phyloP scores from a whole-genome alignment of 768 basidiomycete genomes.

The Lenzites betulinus region DNA sequence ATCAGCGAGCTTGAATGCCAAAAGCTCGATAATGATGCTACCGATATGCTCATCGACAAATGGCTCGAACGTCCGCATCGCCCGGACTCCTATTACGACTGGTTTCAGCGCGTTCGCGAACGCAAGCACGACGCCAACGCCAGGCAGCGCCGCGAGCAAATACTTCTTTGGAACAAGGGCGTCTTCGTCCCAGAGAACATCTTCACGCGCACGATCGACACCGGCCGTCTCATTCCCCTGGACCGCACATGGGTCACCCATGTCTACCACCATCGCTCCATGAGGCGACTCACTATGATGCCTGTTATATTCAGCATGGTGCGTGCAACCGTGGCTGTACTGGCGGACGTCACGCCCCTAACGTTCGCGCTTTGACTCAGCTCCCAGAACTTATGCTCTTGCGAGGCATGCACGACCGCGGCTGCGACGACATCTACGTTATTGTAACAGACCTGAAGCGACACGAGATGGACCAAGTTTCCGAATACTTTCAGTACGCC shows the following conservation, averaged over 20 bases:
- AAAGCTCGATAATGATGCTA: constrained; percentile 73
- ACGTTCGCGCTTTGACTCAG: constrained; percentile 36
- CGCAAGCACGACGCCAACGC: constrained; percentile 58
- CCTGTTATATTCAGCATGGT: constrained; percentile 84
- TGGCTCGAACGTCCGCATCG: constrained; percentile 70
- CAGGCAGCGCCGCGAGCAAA: constrained; percentile 42
- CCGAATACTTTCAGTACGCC: constrained; percentile 77
- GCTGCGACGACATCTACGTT: constrained; percentile 77
- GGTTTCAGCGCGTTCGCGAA: constrained; percentile 72
- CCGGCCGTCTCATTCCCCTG: constrained; percentile 74
- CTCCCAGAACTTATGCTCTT: constrained; percentile 79
- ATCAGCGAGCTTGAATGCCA: constrained; percentile 83
- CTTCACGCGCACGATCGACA: constrained; percentile 79
- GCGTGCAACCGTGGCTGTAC: constrained; percentile 20
- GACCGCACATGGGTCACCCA: constrained; percentile 84
- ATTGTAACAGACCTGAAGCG: constrained; percentile 80
- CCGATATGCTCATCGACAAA: constrained; percentile 79
- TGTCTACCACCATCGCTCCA: constrained; percentile 75
- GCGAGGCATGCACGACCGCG: constrained; percentile 78
- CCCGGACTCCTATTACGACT: constrained; percentile 74
- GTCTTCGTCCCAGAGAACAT: constrained; percentile 79
- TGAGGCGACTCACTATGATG: constrained; percentile 76
- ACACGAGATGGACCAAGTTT: constrained; percentile 79
- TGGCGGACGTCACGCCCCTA: neutral
- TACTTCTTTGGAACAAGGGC: constrained; percentile 60